Evolutionary conservation across 139 green algal genomes (phyloP).

Genomic region (Bryopsis sp.): DNA sequence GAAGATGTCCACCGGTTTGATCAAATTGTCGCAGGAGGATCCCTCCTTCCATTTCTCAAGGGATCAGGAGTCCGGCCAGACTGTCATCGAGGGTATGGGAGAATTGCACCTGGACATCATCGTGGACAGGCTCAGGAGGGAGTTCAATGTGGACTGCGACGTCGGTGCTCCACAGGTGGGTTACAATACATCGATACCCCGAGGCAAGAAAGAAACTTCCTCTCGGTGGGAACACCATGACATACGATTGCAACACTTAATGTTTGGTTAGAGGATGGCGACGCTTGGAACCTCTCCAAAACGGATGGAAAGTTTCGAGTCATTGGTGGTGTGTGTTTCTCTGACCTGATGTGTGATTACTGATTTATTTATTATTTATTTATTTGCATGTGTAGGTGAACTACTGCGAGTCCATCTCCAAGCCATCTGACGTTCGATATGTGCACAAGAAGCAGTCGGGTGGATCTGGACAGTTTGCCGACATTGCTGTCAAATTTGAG

Average conservation of each 20-base stretch:
- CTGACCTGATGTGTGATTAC: too few relatives aligned
- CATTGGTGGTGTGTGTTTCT: too few relatives aligned
- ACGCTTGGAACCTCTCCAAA: constrained; percentile 2
- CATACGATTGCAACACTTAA: too few relatives aligned
- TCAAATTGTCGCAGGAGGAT: constrained; percentile 97
- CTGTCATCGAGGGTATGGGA: constrained; percentile 97
- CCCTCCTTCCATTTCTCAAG: constrained; percentile 90
- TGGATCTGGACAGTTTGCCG: constrained; percentile 93
- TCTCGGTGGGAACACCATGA: too few relatives aligned
- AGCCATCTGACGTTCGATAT: constrained; percentile 67
- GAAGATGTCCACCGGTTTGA: constrained; percentile 92
- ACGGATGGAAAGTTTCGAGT: too few relatives aligned
- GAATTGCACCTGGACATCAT: constrained; percentile 99
- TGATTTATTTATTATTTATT: neutral
- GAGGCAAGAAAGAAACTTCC: too few relatives aligned
- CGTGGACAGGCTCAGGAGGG: constrained; percentile 88
- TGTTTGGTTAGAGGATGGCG: neutral
- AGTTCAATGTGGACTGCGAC: constrained; percentile 96
- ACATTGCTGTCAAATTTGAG: constrained; percentile 92
- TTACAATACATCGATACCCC: neutral
- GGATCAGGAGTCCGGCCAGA: constrained; percentile 95
- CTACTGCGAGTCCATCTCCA: constrained; percentile 95
- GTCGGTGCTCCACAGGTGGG: constrained; percentile 78
- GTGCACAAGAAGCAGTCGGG: constrained; percentile 99
- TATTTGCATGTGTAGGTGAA: constrained; percentile 68